Percentiles rank a stretch among this genome's conserved stretches.
These are phyloP conservation scores for Ceratocystis eucalypticola DNA, from an alignment of 2,329 filamentous ascomycete species.

Conservation along the genomic window DNA sequence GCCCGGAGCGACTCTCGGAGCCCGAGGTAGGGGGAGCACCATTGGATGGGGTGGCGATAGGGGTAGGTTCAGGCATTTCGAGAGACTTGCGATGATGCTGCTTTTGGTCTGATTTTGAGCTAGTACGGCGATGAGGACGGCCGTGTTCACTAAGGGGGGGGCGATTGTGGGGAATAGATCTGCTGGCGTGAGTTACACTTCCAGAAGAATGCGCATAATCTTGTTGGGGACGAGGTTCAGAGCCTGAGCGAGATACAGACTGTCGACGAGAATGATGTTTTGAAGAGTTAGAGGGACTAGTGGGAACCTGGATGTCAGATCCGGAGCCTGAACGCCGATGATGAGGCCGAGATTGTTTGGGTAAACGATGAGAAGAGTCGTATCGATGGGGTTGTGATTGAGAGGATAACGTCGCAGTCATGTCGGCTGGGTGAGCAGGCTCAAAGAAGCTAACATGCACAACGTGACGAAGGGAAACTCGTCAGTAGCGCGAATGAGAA, in stretches of 20 bases:
- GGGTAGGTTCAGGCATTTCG: slow-evolving; percentile 16
- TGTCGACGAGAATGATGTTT: slow-evolving; percentile 13
- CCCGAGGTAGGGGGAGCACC: slow-evolving; percentile 2
- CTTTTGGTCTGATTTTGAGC: slow-evolving; percentile 15
- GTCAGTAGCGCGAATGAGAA: not conserved
- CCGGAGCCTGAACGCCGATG: slow-evolving; percentile 18
- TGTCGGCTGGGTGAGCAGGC: slow-evolving; percentile 14
- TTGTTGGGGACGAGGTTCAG: slow-evolving; percentile 16
- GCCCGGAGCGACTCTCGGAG: slow-evolving; percentile 11
- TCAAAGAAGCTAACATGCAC: slow-evolving; percentile 10
- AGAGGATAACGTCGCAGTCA: slow-evolving; percentile 18
- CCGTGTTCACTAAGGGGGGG: slow-evolving; percentile 20
- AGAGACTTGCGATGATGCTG: slow-evolving; percentile 13
- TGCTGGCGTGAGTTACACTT: slow-evolving; percentile 12
- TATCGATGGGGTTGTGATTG: slow-evolving; percentile 17
- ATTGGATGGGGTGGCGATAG: not conserved
- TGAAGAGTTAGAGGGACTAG: slow-evolving; percentile 9
- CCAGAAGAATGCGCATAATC: slow-evolving; percentile 18
- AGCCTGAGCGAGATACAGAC: slow-evolving; percentile 15
- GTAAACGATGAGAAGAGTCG: slow-evolving; percentile 17
- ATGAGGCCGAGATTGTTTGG: slow-evolving; percentile 16
- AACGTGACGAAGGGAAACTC: slow-evolving; percentile 2
- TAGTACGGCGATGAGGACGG: slow-evolving; percentile 17
- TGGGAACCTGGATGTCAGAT: slow-evolving; percentile 10
- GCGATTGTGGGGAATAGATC: slow-evolving; percentile 12